These are phyloP conservation scores for Citrullus mucosospermus DNA, from an alignment of 306 rosid species.

Conservation along the genomic window DNA sequence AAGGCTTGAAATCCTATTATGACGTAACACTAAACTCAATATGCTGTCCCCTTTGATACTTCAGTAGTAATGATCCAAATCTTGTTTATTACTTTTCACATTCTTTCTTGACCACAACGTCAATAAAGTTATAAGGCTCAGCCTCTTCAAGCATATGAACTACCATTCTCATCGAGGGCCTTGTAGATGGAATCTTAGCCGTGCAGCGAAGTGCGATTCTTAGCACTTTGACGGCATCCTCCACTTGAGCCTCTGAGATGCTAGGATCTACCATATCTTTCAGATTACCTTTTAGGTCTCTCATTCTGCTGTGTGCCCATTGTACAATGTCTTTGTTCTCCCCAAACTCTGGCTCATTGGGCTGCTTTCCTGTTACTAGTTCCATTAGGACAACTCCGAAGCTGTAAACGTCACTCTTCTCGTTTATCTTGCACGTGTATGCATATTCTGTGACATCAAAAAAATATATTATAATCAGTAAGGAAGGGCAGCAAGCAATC, in stretches of 20 bases:
- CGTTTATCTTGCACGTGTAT: slow-evolving; percentile 67
- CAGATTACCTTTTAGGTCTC: slow-evolving; percentile 17
- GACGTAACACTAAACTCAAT: not conserved
- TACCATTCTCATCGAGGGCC: slow-evolving; percentile 84
- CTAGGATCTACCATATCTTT: slow-evolving; percentile 44
- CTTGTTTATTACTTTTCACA: slow-evolving; percentile 11
- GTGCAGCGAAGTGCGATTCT: slow-evolving; percentile 59
- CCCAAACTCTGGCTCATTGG: slow-evolving; percentile 57
- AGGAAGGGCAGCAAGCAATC: slow-evolving; percentile 1
- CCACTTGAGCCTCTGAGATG: slow-evolving; percentile 35
- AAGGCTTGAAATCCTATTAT: not conserved
- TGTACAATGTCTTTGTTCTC: slow-evolving; percentile 62
- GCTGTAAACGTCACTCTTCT: slow-evolving; percentile 86
- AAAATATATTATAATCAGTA: slow-evolving; percentile 7
- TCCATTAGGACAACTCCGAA: slow-evolving; percentile 88
- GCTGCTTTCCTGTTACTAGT: slow-evolving; percentile 62
- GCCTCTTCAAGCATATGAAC: slow-evolving; percentile 86
- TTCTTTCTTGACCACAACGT: slow-evolving; percentile 25
- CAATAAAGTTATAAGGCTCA: slow-evolving; percentile 33
- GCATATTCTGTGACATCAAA: slow-evolving; percentile 49
- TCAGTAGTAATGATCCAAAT: not conserved
- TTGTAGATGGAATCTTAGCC: slow-evolving; percentile 33
- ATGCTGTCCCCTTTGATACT: not conserved
- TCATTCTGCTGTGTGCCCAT: slow-evolving; percentile 48
- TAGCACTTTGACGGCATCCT: slow-evolving; percentile 53